These are phyloP conservation scores for Psilocybe cyanescens DNA, from an alignment of 768 basidiomycete genomes.

Conservation along the genomic window DNA sequence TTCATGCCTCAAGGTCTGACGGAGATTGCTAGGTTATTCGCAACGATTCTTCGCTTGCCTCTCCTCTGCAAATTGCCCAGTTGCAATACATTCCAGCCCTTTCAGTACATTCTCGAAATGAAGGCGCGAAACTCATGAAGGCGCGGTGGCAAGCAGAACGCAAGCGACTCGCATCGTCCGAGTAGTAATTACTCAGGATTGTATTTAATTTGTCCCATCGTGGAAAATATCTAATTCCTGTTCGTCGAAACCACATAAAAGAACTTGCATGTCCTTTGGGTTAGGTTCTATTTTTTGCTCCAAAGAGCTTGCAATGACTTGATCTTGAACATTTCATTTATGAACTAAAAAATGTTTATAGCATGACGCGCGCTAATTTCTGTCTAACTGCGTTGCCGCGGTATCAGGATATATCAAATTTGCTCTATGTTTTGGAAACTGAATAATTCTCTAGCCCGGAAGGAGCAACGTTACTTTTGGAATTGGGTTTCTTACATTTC, in stretches of 20 bases:
- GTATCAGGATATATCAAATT: too few relatives aligned
- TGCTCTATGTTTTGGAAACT: too few relatives aligned
- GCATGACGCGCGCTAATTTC: too few relatives aligned
- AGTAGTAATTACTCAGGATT: constrained; percentile 2
- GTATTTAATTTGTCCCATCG: background rate
- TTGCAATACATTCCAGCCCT: constrained; percentile 58
- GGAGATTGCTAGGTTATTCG: constrained; percentile 75
- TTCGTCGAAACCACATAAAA: too few relatives aligned
- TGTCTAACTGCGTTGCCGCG: too few relatives aligned
- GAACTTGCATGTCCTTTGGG: too few relatives aligned
- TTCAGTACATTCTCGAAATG: constrained; percentile 60
- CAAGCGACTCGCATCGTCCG: constrained; percentile 28
- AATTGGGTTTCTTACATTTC: background rate
- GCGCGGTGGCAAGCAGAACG: constrained; percentile 78
- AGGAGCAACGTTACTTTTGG: too few relatives aligned
- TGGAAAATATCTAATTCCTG: background rate
- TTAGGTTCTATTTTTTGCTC: too few relatives aligned
- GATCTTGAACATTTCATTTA: too few relatives aligned
- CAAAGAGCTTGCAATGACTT: too few relatives aligned
- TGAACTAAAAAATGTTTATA: too few relatives aligned
- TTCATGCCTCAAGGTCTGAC: background rate
- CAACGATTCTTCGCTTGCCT: constrained; percentile 66
- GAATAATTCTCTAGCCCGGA: too few relatives aligned
- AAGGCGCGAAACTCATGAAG: constrained; percentile 72
- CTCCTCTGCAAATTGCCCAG: constrained; percentile 67